Percentiles rank a stretch among this genome's conserved stretches.
phyloP scores from a whole-genome alignment of 2,329 filamentous ascomycete genomes.

The Juglanconis oblonga region DNA sequence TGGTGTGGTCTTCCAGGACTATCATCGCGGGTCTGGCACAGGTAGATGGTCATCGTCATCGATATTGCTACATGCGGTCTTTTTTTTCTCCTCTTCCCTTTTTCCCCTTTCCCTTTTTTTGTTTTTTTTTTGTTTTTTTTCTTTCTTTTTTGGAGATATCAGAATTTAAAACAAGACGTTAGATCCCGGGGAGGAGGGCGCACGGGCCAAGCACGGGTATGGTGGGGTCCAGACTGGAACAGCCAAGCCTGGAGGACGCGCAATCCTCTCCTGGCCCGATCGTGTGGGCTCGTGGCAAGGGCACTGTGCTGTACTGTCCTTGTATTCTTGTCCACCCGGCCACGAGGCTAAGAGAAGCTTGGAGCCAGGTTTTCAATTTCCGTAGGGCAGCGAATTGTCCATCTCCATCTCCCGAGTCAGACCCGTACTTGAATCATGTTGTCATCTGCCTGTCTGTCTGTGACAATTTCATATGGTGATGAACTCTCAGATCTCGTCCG shows the following conservation, averaged over 20 bases:
- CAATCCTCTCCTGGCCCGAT: background rate
- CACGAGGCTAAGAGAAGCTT: too few species aligned
- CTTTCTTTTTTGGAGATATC: too few species aligned
- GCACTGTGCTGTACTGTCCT: background rate
- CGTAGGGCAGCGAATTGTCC: too few species aligned
- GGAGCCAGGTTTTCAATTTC: too few species aligned
- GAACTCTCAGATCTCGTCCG: too few species aligned
- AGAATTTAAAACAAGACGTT: background rate
- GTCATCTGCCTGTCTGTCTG: too few species aligned
- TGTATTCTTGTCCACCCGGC: too few species aligned
- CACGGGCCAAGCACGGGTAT: background rate
- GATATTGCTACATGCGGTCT: background rate
- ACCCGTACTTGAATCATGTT: too few species aligned
- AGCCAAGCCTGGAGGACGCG: slow-evolving; percentile 7
- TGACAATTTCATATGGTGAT: too few species aligned
- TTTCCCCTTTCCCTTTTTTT: too few species aligned
- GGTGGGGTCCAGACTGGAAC: background rate
- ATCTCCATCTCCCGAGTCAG: too few species aligned
- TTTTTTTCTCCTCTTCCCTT: background rate
- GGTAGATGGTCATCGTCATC: background rate
- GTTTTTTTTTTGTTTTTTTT: too few species aligned
- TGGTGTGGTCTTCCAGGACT: background rate
- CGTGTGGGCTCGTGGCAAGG: background rate
- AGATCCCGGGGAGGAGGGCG: background rate
- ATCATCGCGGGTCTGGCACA: background rate